These are phyloP conservation scores for Microbotryum lychnidis-dioicae DNA, from an alignment of 1,284 basidiomycete species.

Conservation along the genomic window DNA sequence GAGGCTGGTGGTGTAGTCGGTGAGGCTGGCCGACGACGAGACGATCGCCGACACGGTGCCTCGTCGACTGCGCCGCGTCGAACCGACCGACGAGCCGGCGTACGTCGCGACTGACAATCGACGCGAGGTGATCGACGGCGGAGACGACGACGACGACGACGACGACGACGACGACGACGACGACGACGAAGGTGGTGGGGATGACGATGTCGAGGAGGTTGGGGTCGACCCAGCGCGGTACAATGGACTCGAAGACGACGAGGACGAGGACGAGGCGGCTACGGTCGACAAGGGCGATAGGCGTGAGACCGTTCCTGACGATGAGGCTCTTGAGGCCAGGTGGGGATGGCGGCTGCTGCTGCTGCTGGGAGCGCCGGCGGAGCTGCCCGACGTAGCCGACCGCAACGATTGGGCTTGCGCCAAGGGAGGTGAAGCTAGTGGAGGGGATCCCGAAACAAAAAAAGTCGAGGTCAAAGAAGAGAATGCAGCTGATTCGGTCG, in stretches of 20 bases:
- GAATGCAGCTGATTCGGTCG: conserved; percentile 39
- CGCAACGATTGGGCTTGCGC: no score
- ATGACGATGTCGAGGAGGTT: not conserved
- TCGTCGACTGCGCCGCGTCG: conserved; percentile 8
- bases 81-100: conserved; percentile 17
- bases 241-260: not conserved
- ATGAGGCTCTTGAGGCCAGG: not conserved
- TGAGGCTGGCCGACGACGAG: conserved; percentile 6
- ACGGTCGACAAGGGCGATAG: no score
- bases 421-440: conserved; percentile 32
- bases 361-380: not conserved
- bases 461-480: conserved; percentile 42
- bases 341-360: not conserved
- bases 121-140: conserved; percentile 9
- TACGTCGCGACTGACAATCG: not conserved
- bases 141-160: no score
- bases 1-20: conserved; percentile 23
- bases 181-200: not conserved
- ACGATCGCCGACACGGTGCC: conserved; percentile 27
- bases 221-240: no score
- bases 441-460: conserved; percentile 13
- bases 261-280: not conserved
- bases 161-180: conserved; percentile 2
- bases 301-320: not conserved
- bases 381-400: no score